Conservation (phyloP, 2,329 filamentous ascomycete species). For the Arachnopeziza araneosa region DNA sequence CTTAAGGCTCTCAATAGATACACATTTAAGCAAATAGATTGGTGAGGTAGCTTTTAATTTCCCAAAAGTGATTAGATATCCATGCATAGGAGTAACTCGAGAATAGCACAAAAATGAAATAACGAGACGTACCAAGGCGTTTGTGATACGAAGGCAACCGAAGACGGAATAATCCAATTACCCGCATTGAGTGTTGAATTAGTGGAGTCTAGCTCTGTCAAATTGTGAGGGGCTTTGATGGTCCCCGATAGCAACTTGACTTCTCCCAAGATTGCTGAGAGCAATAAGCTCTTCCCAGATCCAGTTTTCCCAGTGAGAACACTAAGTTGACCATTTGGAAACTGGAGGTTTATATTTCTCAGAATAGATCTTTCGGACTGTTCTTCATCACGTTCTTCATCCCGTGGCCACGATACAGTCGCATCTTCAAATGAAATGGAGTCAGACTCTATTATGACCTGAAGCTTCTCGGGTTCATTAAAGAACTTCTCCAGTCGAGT, state of each 20-base stretch:
- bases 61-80: no score
- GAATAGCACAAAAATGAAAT: no score
- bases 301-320: constrained; percentile 75
- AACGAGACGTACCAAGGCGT: constrained; percentile 35
- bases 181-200: constrained; percentile 53
- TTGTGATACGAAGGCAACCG: constrained; percentile 56
- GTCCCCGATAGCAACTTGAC: constrained; percentile 61
- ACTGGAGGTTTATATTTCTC: constrained; percentile 57
- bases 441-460: constrained; percentile 48
- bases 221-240: constrained; percentile 49
- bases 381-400: constrained; percentile 43
- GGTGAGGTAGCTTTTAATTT: no score
- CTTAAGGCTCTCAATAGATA: no score
- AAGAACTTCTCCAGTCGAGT: constrained; percentile 69
- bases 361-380: constrained; percentile 59
- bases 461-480: constrained; percentile 55
- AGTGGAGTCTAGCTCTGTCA: constrained; percentile 47
- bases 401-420: constrained; percentile 69
- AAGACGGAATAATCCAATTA: constrained; percentile 64
- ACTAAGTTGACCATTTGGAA: constrained; percentile 64
- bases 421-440: constrained; percentile 62
- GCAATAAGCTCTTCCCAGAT: constrained; percentile 69
- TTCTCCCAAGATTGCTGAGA: constrained; percentile 71
- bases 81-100: no score
- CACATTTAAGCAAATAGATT: no score